These are phyloP conservation scores for Pyrus betulifolia DNA, from an alignment of 306 rosid species.

Conservation along the genomic window DNA sequence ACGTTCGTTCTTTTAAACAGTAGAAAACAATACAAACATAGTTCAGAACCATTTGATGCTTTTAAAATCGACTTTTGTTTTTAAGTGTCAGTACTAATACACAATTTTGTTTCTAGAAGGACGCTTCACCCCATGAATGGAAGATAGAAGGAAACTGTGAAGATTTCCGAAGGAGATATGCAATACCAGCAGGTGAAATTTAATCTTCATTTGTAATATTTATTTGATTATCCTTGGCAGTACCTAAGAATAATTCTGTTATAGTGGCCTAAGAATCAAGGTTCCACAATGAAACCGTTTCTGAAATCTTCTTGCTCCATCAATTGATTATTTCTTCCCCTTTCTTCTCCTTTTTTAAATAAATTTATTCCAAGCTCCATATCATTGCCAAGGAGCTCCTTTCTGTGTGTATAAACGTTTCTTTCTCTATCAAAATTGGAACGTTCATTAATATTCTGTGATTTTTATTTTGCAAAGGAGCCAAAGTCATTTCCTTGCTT, in stretches of 20 bases:
- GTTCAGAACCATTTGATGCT: background rate
- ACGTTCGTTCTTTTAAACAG: background rate
- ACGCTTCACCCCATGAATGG: slow-evolving; percentile 30
- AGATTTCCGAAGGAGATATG: slow-evolving; percentile 50
- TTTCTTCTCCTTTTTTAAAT: background rate
- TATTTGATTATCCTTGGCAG: background rate
- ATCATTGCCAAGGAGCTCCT: background rate
- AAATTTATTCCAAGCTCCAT: background rate
- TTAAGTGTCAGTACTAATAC: slow-evolving; percentile 11
- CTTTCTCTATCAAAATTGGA: background rate
- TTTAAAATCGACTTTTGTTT: slow-evolving; percentile 9
- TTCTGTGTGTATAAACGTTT: background rate
- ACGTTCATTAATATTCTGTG: slow-evolving; percentile 12
- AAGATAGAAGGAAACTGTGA: slow-evolving; percentile 51
- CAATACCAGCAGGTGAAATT: slow-evolving; percentile 51
- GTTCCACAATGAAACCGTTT: background rate
- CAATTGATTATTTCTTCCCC: background rate
- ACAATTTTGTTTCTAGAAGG: slow-evolving; percentile 37
- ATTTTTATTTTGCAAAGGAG: slow-evolving; percentile 43
- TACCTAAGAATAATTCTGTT: background rate
- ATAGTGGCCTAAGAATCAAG: background rate
- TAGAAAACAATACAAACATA: background rate
- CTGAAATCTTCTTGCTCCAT: background rate
- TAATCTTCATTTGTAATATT: background rate
- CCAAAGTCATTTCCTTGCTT: slow-evolving; percentile 75